phyloP scores from a whole-genome alignment of 768 basidiomycete species.

The Kwoniella shandongensis region DNA sequence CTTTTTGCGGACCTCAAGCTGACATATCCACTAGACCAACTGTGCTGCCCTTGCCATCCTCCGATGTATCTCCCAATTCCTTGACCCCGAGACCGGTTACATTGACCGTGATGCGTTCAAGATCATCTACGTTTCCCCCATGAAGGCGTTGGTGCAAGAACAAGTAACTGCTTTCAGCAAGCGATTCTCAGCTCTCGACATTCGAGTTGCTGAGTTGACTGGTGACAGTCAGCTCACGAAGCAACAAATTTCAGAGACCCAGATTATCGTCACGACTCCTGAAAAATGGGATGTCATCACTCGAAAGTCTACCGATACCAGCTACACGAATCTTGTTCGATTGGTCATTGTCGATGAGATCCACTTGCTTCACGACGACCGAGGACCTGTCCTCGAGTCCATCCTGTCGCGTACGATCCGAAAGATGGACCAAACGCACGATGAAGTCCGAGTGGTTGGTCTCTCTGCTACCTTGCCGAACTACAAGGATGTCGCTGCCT shows the following conservation, averaged over 20 bases:
- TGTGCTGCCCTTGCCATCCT: slow-evolving; percentile 95
- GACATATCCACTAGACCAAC: slow-evolving; percentile 68
- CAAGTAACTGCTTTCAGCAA: slow-evolving; percentile 92
- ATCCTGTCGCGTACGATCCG: slow-evolving; percentile 86
- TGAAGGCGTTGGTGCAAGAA: slow-evolving; percentile 99
- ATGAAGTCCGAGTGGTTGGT: slow-evolving; percentile 90
- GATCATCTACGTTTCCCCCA: slow-evolving; percentile 94
- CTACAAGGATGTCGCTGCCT: slow-evolving; percentile 94
- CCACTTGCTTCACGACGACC: slow-evolving; percentile 94
- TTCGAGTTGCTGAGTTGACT: slow-evolving; percentile 91
- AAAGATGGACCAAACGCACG: slow-evolving; percentile 88
- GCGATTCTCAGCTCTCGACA: slow-evolving; percentile 68
- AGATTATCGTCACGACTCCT: slow-evolving; percentile 97
- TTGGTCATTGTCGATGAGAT: slow-evolving; percentile 98
- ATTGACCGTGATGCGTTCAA: slow-evolving; percentile 91
- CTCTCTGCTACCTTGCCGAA: slow-evolving; percentile 97
- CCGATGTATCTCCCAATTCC: slow-evolving; percentile 81
- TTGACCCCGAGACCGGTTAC: slow-evolving; percentile 73
- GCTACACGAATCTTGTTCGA: slow-evolving; percentile 93
- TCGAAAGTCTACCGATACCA: slow-evolving; percentile 92
- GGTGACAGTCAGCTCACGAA: slow-evolving; percentile 99
- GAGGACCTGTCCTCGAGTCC: slow-evolving; percentile 92
- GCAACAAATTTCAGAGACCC: slow-evolving; percentile 91
- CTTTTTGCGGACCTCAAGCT: slow-evolving; percentile 16
- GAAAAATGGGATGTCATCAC: slow-evolving; percentile 99